Evolutionary conservation across 345 rosid genomes (phyloP).

Genomic region (Angophora floribunda): DNA sequence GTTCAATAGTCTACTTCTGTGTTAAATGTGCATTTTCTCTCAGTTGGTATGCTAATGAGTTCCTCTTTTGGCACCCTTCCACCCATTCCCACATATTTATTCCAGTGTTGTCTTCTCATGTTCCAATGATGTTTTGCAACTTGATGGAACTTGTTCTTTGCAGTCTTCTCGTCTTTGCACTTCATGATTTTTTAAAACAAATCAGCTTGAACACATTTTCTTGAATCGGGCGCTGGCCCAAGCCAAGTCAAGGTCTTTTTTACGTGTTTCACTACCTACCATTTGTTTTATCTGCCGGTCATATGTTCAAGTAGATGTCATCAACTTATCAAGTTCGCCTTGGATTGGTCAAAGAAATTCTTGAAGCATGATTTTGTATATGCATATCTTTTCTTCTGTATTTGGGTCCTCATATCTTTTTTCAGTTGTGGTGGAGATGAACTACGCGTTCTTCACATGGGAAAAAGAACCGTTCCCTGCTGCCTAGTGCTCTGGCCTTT

Average conservation of each 20-base stretch:
- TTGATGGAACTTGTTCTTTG: neutral
- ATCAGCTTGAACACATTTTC: neutral
- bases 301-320: neutral
- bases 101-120: neutral
- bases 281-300: neutral
- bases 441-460: neutral
- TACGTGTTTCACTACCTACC: neutral
- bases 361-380: neutral
- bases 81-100: neutral
- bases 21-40: neutral
- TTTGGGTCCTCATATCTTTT: neutral
- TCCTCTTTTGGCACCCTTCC: neutral
- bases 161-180: neutral
- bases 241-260: neutral
- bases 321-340: neutral
- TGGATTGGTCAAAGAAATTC: neutral
- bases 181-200: neutral
- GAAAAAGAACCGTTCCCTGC: neutral
- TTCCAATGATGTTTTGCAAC: neutral
- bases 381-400: neutral
- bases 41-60: neutral
- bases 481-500: neutral
- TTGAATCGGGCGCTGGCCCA: neutral
- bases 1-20: neutral
- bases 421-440: neutral